These are phyloP conservation scores for Diaporthe sp. DNA, from an alignment of 2,329 filamentous ascomycete species.

Conservation along the genomic window DNA sequence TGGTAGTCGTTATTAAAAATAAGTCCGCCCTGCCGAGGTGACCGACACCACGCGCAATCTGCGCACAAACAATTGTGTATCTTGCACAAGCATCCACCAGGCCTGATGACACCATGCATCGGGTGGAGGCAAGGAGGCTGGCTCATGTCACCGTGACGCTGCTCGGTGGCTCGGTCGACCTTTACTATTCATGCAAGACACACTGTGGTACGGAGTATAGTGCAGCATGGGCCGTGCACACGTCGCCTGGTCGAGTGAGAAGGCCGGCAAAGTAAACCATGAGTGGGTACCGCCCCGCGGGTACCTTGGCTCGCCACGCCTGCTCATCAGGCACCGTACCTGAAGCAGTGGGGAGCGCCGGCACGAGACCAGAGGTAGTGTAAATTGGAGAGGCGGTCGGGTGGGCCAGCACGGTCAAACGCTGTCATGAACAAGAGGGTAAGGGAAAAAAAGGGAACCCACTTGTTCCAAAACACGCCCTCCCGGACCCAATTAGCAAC, in stretches of 20 bases:
- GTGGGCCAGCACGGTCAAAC: not conserved
- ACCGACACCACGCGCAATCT: not conserved
- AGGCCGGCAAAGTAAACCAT: not conserved
- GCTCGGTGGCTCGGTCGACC: not conserved
- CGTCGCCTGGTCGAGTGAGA: not conserved
- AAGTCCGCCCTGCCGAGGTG: slow-evolving; percentile 15
- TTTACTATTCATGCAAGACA: slow-evolving; percentile 9
- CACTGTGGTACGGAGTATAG: slow-evolving; percentile 7
- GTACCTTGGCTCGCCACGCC: slow-evolving; percentile 9
- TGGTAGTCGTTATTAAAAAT: slow-evolving; percentile 27
- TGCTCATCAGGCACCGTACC: slow-evolving; percentile 20
- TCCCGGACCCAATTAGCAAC: slow-evolving; percentile 2
- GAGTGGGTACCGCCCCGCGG: not conserved
- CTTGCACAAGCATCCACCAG: not conserved
- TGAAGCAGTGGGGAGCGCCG: slow-evolving; percentile 14
- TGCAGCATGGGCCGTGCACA: slow-evolving; percentile 17
- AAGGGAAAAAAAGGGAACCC: not conserved
- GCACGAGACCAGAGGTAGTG: slow-evolving; percentile 9
- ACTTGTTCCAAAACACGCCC: slow-evolving; percentile 15
- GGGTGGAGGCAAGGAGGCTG: not conserved
- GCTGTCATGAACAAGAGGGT: not conserved
- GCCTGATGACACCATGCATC: not conserved
- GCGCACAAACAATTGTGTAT: not conserved
- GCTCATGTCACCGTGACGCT: not conserved
- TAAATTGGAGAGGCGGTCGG: slow-evolving; percentile 13